A percentile compares a stretch with the other conserved stretches of the same genome.
Evolutionary conservation across 495 filamentous ascomycete species (phyloP).

Genomic region (Arthonia radiata): DNA sequence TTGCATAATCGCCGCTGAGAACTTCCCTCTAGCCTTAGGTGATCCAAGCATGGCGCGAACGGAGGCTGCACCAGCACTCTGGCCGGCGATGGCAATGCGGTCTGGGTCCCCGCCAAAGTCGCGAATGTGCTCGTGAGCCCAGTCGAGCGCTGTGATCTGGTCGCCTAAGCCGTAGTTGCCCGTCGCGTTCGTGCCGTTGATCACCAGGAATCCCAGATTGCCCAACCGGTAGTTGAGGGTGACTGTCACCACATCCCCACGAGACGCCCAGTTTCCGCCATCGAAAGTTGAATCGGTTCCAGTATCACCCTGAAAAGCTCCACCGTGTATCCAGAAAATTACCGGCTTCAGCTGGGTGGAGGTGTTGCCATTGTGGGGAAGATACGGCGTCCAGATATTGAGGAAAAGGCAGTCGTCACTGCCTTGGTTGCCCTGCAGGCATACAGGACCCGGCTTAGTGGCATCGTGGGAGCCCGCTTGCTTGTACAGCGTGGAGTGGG

Average conservation of each 20-base stretch:
- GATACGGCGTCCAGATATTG: constrained; percentile 27
- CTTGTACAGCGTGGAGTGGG: constrained; percentile 8
- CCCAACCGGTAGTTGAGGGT: constrained; percentile 22
- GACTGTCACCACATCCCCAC: constrained; percentile 23
- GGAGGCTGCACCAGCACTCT: constrained; percentile 27
- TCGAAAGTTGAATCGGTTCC: constrained; percentile 11
- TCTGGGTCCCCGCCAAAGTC: constrained; percentile 11
- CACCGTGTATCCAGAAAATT: constrained; percentile 18
- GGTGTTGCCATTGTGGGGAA: constrained; percentile 14
- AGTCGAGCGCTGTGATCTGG: constrained; percentile 12
- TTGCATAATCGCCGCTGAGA: constrained; percentile 22
- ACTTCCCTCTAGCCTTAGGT: constrained; percentile 24
- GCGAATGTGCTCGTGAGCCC: constrained; percentile 8
- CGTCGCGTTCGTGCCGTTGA: constrained; percentile 14
- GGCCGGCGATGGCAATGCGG: constrained; percentile 20
- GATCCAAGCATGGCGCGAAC: constrained; percentile 28
- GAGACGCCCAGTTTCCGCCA: constrained; percentile 25
- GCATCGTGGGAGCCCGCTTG: constrained; percentile 11
- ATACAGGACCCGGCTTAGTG: not conserved
- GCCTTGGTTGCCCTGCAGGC: constrained; percentile 8
- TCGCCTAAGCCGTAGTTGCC: constrained; percentile 31
- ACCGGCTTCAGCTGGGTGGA: constrained; percentile 19
- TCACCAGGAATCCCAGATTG: constrained; percentile 18
- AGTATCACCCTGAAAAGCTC: constrained; percentile 8
- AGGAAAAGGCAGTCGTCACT: constrained; percentile 19